A percentile compares a stretch with the other conserved stretches of the same genome.
Conservation (phyloP, 2,329 filamentous ascomycete genomes). For the Nannizziopsis barbatae region DNA sequence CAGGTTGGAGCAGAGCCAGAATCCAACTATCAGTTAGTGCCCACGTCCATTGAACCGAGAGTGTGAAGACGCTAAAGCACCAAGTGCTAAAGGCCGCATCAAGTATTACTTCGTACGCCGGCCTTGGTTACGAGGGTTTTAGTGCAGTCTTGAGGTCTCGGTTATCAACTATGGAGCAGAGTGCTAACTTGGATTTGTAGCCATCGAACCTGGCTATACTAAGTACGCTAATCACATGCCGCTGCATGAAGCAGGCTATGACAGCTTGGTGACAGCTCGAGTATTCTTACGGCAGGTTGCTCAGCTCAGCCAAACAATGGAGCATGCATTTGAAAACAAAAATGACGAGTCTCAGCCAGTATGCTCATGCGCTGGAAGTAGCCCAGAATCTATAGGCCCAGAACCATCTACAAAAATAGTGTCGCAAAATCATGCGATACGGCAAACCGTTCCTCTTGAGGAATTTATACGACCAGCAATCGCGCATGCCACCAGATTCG, state of each 20-base stretch:
- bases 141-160: too few species aligned
- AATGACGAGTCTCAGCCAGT: neutral
- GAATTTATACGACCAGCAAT: constrained; percentile 15
- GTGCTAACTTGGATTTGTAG: constrained; percentile 16
- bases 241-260: constrained; percentile 51
- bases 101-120: too few species aligned
- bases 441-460: neutral
- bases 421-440: neutral
- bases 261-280: constrained; percentile 50
- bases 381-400: neutral
- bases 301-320: constrained; percentile 36
- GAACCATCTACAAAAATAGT: neutral
- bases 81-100: too few species aligned
- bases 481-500: constrained; percentile 24
- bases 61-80: too few species aligned
- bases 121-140: too few species aligned
- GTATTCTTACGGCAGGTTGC: constrained; percentile 47
- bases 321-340: neutral
- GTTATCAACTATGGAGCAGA: neutral
- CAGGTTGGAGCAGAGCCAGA: constrained; percentile 20
- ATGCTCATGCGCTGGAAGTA: neutral
- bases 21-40: constrained; percentile 25
- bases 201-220: constrained; percentile 22
- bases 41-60: neutral
- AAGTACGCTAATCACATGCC: constrained; percentile 23